A percentile compares a stretch with the other conserved stretches of the same genome.
Evolutionary conservation across 495 filamentous ascomycete species (phyloP).

Genomic region (Hypoxylon perforatum): DNA sequence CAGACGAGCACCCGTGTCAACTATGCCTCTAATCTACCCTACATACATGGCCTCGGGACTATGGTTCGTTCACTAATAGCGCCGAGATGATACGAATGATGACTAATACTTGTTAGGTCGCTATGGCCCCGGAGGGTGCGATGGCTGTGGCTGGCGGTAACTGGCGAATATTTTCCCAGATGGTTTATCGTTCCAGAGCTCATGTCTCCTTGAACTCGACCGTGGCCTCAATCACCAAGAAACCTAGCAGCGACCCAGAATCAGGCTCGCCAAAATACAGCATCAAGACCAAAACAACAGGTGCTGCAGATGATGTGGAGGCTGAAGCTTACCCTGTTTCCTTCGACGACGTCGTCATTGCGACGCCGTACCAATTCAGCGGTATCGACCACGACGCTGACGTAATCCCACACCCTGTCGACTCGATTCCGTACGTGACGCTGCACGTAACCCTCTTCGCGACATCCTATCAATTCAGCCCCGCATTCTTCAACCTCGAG

Average conservation of each 20-base stretch:
- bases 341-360: slow-evolving; percentile 86
- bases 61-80: slow-evolving; percentile 72
- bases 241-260: slow-evolving; percentile 33
- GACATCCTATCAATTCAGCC: slow-evolving; percentile 74
- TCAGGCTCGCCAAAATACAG: slow-evolving; percentile 55
- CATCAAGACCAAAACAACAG: slow-evolving; percentile 55
- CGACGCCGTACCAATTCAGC: slow-evolving; percentile 79
- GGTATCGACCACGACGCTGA: slow-evolving; percentile 61
- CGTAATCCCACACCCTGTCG: slow-evolving; percentile 65
- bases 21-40: slow-evolving; percentile 86
- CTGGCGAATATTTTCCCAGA: slow-evolving; percentile 91
- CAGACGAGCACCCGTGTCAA: slow-evolving; percentile 96
- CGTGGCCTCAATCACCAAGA: slow-evolving; percentile 68
- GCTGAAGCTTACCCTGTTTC: slow-evolving; percentile 47
- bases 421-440: slow-evolving; percentile 81
- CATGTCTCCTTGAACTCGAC: slow-evolving; percentile 74
- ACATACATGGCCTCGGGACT: slow-evolving; percentile 89
- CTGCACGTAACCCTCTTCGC: slow-evolving; percentile 92
- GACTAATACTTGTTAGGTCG: slow-evolving; percentile 46
- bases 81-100: no score
- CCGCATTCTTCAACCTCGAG: slow-evolving; percentile 74
- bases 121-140: slow-evolving; percentile 87
- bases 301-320: slow-evolving; percentile 27
- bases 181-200: slow-evolving; percentile 74
- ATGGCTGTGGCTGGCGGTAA: slow-evolving; percentile 86